Evolutionary conservation across 1,139 yeast species (phyloP).

Genomic region (Williopsis jadinii): DNA sequence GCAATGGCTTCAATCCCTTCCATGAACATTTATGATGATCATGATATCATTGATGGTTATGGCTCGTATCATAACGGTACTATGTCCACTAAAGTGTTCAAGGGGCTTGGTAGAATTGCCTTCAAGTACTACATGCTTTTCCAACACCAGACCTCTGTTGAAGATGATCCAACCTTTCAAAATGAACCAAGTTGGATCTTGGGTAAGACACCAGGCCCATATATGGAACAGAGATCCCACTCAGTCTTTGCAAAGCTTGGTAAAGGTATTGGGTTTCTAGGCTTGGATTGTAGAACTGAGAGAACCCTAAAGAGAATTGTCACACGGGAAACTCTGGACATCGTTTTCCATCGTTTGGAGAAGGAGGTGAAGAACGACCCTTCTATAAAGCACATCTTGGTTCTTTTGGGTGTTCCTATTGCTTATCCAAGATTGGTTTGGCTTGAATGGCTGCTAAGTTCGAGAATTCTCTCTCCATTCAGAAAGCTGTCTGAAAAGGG

Average conservation of each 20-base stretch:
- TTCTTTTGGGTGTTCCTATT: slow-evolving; percentile 90
- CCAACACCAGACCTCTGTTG: slow-evolving; percentile 70
- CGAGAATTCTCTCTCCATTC: slow-evolving; percentile 56
- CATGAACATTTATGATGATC: slow-evolving; percentile 81
- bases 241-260: slow-evolving; percentile 73
- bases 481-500: slow-evolving; percentile 66
- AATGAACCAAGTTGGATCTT: slow-evolving; percentile 55
- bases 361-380: slow-evolving; percentile 45
- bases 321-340: slow-evolving; percentile 46
- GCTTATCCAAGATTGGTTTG: slow-evolving; percentile 90
- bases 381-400: slow-evolving; percentile 64
- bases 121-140: slow-evolving; percentile 83
- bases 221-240: slow-evolving; percentile 55
- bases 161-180: slow-evolving; percentile 32
- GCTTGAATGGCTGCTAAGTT: slow-evolving; percentile 70
- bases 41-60: slow-evolving; percentile 92
- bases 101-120: slow-evolving; percentile 68
- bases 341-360: slow-evolving; percentile 52
- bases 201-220: slow-evolving; percentile 52
- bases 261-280: slow-evolving; percentile 59
- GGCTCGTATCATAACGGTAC: slow-evolving; percentile 79
- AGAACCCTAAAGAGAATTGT: slow-evolving; percentile 58
- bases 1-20: slow-evolving; percentile 81
- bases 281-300: slow-evolving; percentile 91
- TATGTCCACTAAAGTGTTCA: slow-evolving; percentile 64